Conservation (phyloP, 805 yeast species). For the Vanderwaltozyma polyspora region DNA sequence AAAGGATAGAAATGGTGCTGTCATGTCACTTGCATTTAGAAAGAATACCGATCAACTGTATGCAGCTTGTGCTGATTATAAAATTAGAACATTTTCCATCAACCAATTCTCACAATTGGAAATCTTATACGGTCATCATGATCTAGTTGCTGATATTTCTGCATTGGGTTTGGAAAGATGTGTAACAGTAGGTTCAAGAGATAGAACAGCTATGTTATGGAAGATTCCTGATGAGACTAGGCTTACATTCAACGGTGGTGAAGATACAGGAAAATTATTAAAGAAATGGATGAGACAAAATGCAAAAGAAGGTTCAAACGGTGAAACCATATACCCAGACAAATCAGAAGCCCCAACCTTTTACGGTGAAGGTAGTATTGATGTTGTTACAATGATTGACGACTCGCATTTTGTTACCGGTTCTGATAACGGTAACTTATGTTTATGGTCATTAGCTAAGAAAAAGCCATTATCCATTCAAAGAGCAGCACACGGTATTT, state of each 20-base stretch:
- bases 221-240: slow-evolving; percentile 92
- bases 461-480: slow-evolving; percentile 72
- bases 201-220: slow-evolving; percentile 93
- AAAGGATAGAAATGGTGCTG: slow-evolving; percentile 56
- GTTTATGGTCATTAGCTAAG: slow-evolving; percentile 84
- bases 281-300: slow-evolving; percentile 28
- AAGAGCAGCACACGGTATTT: slow-evolving; percentile 68
- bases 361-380: slow-evolving; percentile 77
- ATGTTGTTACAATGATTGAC: slow-evolving; percentile 82
- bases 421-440: slow-evolving; percentile 81
- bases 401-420: slow-evolving; percentile 91
- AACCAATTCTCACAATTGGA: slow-evolving; percentile 84
- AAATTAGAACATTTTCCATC: slow-evolving; percentile 76
- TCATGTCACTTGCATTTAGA: slow-evolving; percentile 66
- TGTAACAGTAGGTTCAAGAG: slow-evolving; percentile 91
- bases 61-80: slow-evolving; percentile 87
- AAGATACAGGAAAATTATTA: slow-evolving; percentile 36
- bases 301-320: slow-evolving; percentile 22
- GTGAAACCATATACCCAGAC: slow-evolving; percentile 21
- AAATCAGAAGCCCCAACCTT: slow-evolving; percentile 30
- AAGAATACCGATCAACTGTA: slow-evolving; percentile 73
- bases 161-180: slow-evolving; percentile 83
- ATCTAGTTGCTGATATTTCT: slow-evolving; percentile 67
- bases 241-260: slow-evolving; percentile 88
- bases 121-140: slow-evolving; percentile 92